phyloP scores from a whole-genome alignment of 306 rosid genomes.

The Lagenaria siceraria region DNA sequence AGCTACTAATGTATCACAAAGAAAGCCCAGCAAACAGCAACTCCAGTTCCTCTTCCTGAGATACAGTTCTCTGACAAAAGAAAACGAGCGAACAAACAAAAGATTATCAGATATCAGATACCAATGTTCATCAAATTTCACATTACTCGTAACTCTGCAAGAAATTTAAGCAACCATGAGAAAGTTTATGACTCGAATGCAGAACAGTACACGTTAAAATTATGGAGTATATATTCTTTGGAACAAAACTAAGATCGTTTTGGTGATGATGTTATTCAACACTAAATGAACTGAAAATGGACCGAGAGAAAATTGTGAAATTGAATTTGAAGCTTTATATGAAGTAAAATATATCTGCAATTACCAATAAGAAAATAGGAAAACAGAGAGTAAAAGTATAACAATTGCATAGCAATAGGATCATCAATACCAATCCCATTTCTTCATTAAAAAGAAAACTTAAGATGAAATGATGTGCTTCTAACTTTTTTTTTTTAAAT shows the following conservation, averaged over 20 bases:
- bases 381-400: not conserved
- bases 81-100: not conserved
- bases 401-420: not conserved
- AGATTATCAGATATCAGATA: not conserved
- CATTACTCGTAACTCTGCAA: not conserved
- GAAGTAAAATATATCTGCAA: not conserved
- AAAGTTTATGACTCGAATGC: not conserved
- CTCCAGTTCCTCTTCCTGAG: conserved; percentile 70
- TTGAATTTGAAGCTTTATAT: not conserved
- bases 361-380: not conserved
- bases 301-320: not conserved
- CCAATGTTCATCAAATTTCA: too few species aligned
- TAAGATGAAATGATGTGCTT: not conserved
- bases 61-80: conserved; percentile 48
- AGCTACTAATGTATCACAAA: conserved; percentile 24
- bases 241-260: not conserved
- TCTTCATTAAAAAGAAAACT: not conserved
- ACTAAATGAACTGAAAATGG: not conserved
- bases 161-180: not conserved
- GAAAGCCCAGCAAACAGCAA: conserved; percentile 77
- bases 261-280: not conserved
- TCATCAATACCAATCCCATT: too few species aligned
- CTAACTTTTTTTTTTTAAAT: too few species aligned
- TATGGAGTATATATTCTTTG: not conserved
- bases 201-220: not conserved